phyloP scores from a whole-genome alignment of 148 eudicot genomes.

The Agrostemma githago region DNA sequence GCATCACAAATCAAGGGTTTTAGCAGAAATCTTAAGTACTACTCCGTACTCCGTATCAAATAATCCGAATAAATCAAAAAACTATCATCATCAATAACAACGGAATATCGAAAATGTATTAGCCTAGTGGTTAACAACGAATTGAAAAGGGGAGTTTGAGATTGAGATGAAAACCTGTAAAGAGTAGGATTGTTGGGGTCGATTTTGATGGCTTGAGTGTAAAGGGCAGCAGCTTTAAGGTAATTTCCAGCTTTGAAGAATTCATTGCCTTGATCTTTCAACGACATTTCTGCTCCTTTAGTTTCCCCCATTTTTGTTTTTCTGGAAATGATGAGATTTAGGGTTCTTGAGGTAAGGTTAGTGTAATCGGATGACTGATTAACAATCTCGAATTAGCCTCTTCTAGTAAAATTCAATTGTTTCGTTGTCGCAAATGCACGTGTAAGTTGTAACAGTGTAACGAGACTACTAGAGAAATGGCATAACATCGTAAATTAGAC shows the following conservation, averaged over 20 bases:
- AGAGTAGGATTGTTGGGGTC: constrained; percentile 79
- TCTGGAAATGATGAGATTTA: background rate
- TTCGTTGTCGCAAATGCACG: too few relatives aligned
- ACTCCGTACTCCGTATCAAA: background rate
- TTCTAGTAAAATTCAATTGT: too few relatives aligned
- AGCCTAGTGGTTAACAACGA: background rate
- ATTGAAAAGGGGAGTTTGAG: background rate
- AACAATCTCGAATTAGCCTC: background rate
- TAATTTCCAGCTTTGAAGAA: constrained; percentile 77
- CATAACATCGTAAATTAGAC: too few relatives aligned
- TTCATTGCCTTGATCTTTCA: constrained; percentile 76
- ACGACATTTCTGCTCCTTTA: constrained; percentile 24
- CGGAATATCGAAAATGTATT: background rate
- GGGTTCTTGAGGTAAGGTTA: constrained; percentile 3
- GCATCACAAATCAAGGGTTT: background rate
- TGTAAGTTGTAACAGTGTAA: too few relatives aligned
- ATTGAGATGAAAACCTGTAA: constrained; percentile 44
- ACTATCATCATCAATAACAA: background rate
- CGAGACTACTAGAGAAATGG: too few relatives aligned
- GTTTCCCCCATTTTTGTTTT: constrained; percentile 48
- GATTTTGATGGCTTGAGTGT: constrained; percentile 85
- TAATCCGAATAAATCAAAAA: background rate
- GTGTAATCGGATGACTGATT: background rate
- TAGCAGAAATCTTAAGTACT: background rate
- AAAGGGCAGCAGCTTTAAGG: constrained; percentile 93